These are phyloP conservation scores for Astrocystis sublimbata DNA, from an alignment of 495 filamentous ascomycete species.

Conservation along the genomic window DNA sequence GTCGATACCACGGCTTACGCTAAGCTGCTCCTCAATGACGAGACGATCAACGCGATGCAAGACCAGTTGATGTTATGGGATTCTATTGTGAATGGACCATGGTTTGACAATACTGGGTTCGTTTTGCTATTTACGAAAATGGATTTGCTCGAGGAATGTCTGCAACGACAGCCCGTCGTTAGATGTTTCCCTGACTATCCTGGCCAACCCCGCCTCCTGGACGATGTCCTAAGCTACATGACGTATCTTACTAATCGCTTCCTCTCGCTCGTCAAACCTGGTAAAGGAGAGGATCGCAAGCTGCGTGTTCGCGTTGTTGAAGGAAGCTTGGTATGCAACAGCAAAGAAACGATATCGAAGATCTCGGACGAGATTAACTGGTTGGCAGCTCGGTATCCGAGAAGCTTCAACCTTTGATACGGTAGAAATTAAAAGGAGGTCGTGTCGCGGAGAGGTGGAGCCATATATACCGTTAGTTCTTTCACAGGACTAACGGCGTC, in stretches of 20 bases:
- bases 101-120: not conserved
- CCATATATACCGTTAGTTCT: too few species aligned
- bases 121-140: not conserved
- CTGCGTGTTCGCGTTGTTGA: too few species aligned
- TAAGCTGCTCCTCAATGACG: not conserved
- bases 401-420: too few species aligned
- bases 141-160: not conserved
- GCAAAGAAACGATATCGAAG: too few species aligned
- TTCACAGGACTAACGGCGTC: too few species aligned
- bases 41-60: not conserved
- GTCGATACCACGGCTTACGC: slow-evolving; percentile 1
- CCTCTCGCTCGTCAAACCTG: not conserved
- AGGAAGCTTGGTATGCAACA: too few species aligned
- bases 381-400: too few species aligned
- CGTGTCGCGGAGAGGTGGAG: too few species aligned
- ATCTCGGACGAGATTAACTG: too few species aligned
- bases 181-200: not conserved
- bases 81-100: not conserved
- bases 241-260: not conserved
- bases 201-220: too few species aligned
- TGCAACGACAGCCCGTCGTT: not conserved
- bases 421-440: too few species aligned
- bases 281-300: too few species aligned
- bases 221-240: not conserved
- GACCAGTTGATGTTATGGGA: slow-evolving; percentile 5